Conservation (phyloP, 2,329 filamentous ascomycete genomes). For the Apiospora saccharicola region DNA sequence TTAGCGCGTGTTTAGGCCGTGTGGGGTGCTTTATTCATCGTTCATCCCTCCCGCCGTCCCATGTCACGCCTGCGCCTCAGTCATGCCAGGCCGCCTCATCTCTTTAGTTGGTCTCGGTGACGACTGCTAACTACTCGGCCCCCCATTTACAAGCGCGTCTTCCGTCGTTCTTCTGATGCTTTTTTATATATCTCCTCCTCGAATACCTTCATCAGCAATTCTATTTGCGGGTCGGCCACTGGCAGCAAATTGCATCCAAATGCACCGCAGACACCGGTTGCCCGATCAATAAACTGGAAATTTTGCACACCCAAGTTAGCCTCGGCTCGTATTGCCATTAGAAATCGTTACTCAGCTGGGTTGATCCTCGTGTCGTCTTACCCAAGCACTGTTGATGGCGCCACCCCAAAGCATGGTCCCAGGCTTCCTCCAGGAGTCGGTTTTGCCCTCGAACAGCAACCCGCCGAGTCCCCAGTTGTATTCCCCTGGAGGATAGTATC, state of each 20-base stretch:
- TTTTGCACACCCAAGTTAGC: slow-evolving; percentile 11
- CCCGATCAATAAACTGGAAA: slow-evolving; percentile 27
- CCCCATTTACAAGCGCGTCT: not conserved
- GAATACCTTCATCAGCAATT: slow-evolving; percentile 25
- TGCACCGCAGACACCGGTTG: slow-evolving; percentile 27
- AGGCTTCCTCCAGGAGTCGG: slow-evolving; percentile 45
- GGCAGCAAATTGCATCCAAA: slow-evolving; percentile 28
- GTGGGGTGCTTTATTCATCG: not conserved
- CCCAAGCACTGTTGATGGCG: slow-evolving; percentile 55
- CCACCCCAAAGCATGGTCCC: slow-evolving; percentile 54
- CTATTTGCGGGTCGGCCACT: slow-evolving; percentile 25
- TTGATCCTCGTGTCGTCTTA: slow-evolving; percentile 36
- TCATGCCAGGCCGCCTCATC: not conserved
- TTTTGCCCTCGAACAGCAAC: slow-evolving; percentile 48
- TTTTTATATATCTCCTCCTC: slow-evolving; percentile 26
- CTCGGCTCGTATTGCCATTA: not conserved
- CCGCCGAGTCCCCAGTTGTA: slow-evolving; percentile 52
- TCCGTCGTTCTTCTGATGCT: slow-evolving; percentile 10
- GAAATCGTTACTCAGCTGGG: not conserved
- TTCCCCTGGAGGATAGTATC: slow-evolving; percentile 43
- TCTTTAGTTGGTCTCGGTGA: not conserved
- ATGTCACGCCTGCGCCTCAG: not conserved
- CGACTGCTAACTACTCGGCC: not conserved
- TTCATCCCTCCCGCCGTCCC: not conserved
- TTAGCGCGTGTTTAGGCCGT: not conserved